A percentile compares a stretch with the other conserved stretches of the same genome.
phyloP scores from a whole-genome alignment of 1,284 basidiomycete genomes.

The Heliocybe sulcata region DNA sequence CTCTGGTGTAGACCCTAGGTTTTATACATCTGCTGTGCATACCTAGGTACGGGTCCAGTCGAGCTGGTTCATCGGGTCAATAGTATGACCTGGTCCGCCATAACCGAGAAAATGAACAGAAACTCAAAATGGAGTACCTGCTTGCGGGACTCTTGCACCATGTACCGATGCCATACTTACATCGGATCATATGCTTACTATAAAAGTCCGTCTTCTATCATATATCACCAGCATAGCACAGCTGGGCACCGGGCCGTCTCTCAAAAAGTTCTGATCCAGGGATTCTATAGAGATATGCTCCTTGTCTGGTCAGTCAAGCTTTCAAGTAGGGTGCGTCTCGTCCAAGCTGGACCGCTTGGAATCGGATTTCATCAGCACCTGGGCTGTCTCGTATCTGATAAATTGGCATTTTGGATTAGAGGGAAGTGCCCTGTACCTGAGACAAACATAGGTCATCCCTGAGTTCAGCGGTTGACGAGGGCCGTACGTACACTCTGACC shows the following conservation, averaged over 20 bases:
- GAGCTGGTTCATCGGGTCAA: background rate
- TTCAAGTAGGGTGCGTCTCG: background rate
- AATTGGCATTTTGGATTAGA: background rate
- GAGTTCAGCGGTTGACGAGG: background rate
- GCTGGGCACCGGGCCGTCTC: background rate
- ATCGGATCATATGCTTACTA: background rate
- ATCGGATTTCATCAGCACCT: background rate
- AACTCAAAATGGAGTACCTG: background rate
- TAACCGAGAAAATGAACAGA: background rate
- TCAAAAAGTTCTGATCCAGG: too few relatives aligned
- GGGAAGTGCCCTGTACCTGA: background rate
- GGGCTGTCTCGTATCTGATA: background rate
- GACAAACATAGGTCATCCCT: background rate
- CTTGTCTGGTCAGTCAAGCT: too few relatives aligned
- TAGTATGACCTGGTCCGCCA: background rate
- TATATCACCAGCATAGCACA: background rate
- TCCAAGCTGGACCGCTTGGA: background rate
- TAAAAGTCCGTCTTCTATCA: background rate
- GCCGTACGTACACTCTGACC: background rate
- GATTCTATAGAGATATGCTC: too few relatives aligned
- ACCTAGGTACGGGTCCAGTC: background rate
- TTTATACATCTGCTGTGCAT: background rate
- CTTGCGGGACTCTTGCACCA: background rate
- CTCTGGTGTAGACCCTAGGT: background rate
- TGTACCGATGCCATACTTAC: background rate